Evolutionary conservation across 108 stramenopile species (phyloP).

Genomic region (Pseudonitzschia pungens): DNA sequence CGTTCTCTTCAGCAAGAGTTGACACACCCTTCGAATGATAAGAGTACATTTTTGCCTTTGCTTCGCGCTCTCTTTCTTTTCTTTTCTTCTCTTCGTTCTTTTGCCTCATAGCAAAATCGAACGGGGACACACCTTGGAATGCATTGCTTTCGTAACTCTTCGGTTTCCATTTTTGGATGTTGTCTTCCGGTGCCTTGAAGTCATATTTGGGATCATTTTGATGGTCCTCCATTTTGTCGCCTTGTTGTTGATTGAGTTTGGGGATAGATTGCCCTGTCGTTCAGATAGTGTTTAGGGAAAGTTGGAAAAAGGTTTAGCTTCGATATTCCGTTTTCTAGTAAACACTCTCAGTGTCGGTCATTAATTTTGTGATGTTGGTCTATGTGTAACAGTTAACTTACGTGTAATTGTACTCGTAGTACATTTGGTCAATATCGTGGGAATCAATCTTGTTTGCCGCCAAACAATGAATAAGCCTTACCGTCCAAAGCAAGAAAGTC

Average conservation of each 20-base stretch:
- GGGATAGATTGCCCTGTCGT: no score
- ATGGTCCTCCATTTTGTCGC: conserved; percentile 4
- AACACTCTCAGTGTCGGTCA: no score
- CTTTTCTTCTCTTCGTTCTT: conserved; percentile 44
- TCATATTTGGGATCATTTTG: conserved; percentile 43
- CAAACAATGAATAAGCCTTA: no score
- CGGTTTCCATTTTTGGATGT: conserved; percentile 42
- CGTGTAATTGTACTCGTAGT: no score
- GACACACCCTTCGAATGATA: conserved; percentile 36
- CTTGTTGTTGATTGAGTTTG: neutral
- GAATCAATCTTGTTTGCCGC: no score
- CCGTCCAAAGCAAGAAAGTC: no score
- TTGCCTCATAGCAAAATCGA: conserved; percentile 47
- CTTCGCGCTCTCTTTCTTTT: conserved; percentile 36
- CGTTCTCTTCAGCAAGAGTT: conserved; percentile 29
- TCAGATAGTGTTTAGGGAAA: no score
- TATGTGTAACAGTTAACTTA: no score
- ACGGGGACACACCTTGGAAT: conserved; percentile 46
- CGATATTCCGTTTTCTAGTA: no score
- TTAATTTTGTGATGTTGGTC: no score
- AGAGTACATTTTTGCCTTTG: conserved; percentile 38
- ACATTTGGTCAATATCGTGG: no score
- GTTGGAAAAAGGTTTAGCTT: no score
- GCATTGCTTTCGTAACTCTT: conserved; percentile 42
- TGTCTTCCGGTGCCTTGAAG: conserved; percentile 47